Conservation (phyloP, 2,329 filamentous ascomycete genomes). For the Colletotrichum lentis region DNA sequence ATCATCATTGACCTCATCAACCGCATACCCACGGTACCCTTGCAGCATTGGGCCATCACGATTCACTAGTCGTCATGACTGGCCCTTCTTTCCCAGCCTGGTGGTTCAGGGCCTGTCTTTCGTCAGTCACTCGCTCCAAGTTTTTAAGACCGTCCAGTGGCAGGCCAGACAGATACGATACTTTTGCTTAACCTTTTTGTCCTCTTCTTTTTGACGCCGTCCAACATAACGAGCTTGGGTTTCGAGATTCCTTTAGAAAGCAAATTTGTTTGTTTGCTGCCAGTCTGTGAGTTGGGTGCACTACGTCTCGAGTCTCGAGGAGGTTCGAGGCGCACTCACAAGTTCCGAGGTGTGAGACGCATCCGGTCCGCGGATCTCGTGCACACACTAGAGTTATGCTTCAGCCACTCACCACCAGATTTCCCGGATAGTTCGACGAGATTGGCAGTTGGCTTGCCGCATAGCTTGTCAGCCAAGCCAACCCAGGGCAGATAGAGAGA, state of each 20-base stretch:
- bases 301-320: too few relatives aligned
- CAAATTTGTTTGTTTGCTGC: not conserved
- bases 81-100: slow-evolving; percentile 21
- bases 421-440: not conserved
- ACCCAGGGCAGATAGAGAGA: not conserved
- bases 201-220: not conserved
- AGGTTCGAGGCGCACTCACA: not conserved
- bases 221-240: slow-evolving; percentile 24
- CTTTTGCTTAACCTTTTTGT: not conserved
- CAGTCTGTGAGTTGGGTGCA: too few relatives aligned
- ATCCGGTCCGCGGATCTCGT: not conserved
- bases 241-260: slow-evolving; percentile 19
- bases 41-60: slow-evolving; percentile 5
- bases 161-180: not conserved
- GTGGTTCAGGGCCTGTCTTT: slow-evolving; percentile 26
- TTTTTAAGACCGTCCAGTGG: slow-evolving; percentile 3
- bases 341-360: not conserved
- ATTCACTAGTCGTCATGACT: slow-evolving; percentile 24
- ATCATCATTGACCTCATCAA: too few relatives aligned
- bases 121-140: not conserved
- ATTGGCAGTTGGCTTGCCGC: not conserved
- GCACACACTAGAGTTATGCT: not conserved
- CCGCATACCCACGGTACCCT: too few relatives aligned
- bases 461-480: not conserved
- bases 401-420: not conserved